Conservation (phyloP, 306 rosid species). For the Phaseolus lunatus region DNA sequence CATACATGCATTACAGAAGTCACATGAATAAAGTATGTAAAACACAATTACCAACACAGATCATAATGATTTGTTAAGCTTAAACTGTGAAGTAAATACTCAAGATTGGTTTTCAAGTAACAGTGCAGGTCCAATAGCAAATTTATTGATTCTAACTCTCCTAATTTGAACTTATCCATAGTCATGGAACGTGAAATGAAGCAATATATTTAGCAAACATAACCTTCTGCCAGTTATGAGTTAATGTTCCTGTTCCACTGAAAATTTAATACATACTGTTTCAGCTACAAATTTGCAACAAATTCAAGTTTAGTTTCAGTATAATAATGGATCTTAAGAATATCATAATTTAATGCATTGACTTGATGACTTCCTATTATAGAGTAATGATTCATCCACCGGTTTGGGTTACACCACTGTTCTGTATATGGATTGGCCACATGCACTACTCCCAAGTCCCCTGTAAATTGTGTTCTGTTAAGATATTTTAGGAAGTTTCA, state of each 20-base stretch:
- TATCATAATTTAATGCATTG: background rate
- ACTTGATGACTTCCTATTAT: background rate
- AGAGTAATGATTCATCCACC: slow-evolving; percentile 4
- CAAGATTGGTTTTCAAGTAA: background rate
- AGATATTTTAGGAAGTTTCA: no score
- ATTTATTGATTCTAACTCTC: background rate
- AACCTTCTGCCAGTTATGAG: background rate
- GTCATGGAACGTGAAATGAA: slow-evolving; percentile 14
- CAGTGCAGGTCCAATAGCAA: background rate
- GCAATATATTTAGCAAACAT: background rate
- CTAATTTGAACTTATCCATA: background rate
- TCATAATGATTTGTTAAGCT: slow-evolving; percentile 8
- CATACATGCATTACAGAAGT: slow-evolving; percentile 51
- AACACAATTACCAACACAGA: slow-evolving; percentile 21
- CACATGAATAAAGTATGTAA: slow-evolving; percentile 23
- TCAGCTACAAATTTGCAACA: background rate
- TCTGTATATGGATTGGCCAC: slow-evolving; percentile 6
- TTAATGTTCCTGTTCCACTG: background rate
- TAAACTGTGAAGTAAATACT: background rate
- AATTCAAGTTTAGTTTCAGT: background rate
- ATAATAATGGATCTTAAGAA: background rate
- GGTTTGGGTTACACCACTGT: slow-evolving; percentile 13
- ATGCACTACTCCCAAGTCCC: slow-evolving; percentile 2
- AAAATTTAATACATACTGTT: slow-evolving; percentile 9
- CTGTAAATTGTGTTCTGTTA: background rate